Evolutionary conservation across 2,329 filamentous ascomycete genomes (phyloP).

Genomic region (Fusarium irregulare): DNA sequence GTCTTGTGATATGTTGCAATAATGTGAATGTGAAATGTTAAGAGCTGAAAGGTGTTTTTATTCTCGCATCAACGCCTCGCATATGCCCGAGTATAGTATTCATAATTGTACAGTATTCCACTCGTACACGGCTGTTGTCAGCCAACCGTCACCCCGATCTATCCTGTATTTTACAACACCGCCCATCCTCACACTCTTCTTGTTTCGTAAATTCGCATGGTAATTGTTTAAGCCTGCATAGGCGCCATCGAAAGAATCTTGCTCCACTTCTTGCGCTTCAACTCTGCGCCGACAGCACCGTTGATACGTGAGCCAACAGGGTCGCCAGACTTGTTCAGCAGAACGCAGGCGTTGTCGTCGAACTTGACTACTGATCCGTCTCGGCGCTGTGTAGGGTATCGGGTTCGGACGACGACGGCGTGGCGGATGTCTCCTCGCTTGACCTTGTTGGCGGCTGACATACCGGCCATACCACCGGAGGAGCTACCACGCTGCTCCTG

Average conservation of each 20-base stretch:
- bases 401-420: conserved; percentile 92
- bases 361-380: conserved; percentile 94
- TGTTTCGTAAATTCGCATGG: not conserved
- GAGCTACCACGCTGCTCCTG: conserved; percentile 91
- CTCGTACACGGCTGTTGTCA: conserved; percentile 38
- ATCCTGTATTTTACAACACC: conserved; percentile 30
- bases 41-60: conserved; percentile 44
- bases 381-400: conserved; percentile 84
- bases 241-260: conserved; percentile 98
- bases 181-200: not conserved
- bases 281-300: conserved; percentile 88
- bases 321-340: conserved; percentile 97
- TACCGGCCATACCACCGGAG: conserved; percentile 76
- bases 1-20: conserved; percentile 9
- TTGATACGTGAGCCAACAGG: conserved; percentile 93
- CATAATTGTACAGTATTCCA: conserved; percentile 51
- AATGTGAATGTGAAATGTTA: conserved; percentile 24
- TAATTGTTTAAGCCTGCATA: conserved; percentile 61
- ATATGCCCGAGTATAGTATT: conserved; percentile 49
- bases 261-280: conserved; percentile 94
- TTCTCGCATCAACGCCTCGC: conserved; percentile 51
- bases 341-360: conserved; percentile 97
- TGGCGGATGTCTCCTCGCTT: conserved; percentile 96
- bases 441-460: conserved; percentile 86
- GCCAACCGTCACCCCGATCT: conserved; percentile 6